These are phyloP conservation scores for Escovopsis sp. DNA, from an alignment of 2,329 filamentous ascomycete species.

Conservation along the genomic window DNA sequence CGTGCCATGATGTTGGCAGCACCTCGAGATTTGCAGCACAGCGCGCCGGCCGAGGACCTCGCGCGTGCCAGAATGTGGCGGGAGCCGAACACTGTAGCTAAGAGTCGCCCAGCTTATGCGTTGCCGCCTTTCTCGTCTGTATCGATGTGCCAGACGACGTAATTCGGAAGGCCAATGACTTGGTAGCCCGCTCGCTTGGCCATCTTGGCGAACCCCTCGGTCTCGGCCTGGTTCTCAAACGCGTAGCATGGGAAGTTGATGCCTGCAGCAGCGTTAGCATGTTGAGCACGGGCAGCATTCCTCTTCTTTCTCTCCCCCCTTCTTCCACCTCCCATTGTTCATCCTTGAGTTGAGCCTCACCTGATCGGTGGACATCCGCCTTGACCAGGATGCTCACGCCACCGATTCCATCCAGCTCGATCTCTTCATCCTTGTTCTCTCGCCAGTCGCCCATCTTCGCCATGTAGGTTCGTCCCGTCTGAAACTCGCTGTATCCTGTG, in stretches of 20 bases:
- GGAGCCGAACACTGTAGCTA: too few species aligned
- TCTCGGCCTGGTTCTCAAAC: conserved; percentile 98
- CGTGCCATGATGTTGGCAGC: too few species aligned
- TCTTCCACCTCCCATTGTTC: neutral
- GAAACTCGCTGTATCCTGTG: conserved; percentile 77
- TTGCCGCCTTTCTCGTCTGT: conserved; percentile 91
- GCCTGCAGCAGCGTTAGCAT: conserved; percentile 34
- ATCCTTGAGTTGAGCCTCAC: conserved; percentile 30
- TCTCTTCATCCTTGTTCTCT: conserved; percentile 79
- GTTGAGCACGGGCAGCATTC: neutral
- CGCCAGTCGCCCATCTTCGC: conserved; percentile 84
- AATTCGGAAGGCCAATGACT: conserved; percentile 87
- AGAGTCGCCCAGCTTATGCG: conserved; percentile 23
- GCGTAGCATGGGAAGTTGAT: conserved; percentile 96
- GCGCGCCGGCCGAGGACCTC: too few species aligned
- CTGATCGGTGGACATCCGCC: conserved; percentile 89
- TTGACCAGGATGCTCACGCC: conserved; percentile 97
- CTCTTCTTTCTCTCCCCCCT: too few species aligned
- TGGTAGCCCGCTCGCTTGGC: conserved; percentile 88
- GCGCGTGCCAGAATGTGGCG: too few species aligned
- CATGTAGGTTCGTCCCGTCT: conserved; percentile 83
- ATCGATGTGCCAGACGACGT: conserved; percentile 97
- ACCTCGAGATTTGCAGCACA: too few species aligned
- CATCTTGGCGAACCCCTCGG: conserved; percentile 98
- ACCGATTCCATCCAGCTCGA: conserved; percentile 87